These are phyloP conservation scores for Stagonosporopsis vannaccii DNA, from an alignment of 2,329 filamentous ascomycete species.

Conservation along the genomic window DNA sequence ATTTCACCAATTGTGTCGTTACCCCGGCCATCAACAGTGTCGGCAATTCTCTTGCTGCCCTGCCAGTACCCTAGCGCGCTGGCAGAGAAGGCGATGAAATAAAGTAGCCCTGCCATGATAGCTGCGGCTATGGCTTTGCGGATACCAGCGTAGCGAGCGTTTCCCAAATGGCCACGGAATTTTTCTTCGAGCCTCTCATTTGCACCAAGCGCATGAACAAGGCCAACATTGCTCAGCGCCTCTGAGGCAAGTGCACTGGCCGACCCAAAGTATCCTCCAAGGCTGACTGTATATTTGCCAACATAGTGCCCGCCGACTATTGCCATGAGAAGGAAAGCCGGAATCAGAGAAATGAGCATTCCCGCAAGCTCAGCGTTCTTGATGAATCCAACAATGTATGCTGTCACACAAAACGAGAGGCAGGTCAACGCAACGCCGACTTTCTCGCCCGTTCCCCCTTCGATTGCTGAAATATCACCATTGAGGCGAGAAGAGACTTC, in stretches of 20 bases:
- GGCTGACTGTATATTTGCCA: slow-evolving; percentile 58
- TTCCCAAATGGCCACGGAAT: slow-evolving; percentile 62
- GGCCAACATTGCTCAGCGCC: slow-evolving; percentile 64
- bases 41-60: slow-evolving; percentile 64
- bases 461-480: slow-evolving; percentile 70
- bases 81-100: slow-evolving; percentile 72
- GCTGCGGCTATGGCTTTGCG: slow-evolving; percentile 66
- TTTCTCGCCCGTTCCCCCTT: slow-evolving; percentile 74
- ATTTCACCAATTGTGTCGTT: slow-evolving; percentile 55
- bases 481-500: slow-evolving; percentile 70
- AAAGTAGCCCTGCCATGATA: slow-evolving; percentile 66
- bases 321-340: slow-evolving; percentile 68
- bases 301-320: slow-evolving; percentile 63
- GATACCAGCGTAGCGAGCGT: slow-evolving; percentile 61
- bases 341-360: slow-evolving; percentile 69
- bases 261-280: slow-evolving; percentile 62
- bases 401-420: slow-evolving; percentile 70
- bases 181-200: slow-evolving; percentile 65
- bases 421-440: slow-evolving; percentile 70
- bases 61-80: slow-evolving; percentile 75
- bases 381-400: slow-evolving; percentile 72
- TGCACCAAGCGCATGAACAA: slow-evolving; percentile 71
- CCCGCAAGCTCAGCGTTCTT: slow-evolving; percentile 68
- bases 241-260: slow-evolving; percentile 71
- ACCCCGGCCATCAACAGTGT: slow-evolving; percentile 46